Evolutionary conservation across 2,329 filamentous ascomycete genomes (phyloP), one percentile per base, ranked within the genome.

Genomic region (Colletotrichum sp.): DNA sequence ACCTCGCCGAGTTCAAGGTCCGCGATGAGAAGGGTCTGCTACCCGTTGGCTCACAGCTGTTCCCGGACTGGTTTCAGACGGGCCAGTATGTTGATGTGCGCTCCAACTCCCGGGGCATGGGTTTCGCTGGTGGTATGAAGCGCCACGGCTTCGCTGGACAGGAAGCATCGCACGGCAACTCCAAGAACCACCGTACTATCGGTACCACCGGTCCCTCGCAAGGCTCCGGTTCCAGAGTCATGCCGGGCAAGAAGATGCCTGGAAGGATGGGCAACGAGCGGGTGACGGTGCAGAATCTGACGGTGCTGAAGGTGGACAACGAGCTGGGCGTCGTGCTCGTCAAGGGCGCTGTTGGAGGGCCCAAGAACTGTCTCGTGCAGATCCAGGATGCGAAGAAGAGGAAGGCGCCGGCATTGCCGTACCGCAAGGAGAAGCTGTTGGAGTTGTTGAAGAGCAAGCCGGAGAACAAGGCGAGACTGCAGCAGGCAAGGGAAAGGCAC

Each of bases 61-160:
- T 91, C 77, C 95, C 97, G n/a, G 93, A 95, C 81, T 98, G 97
- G 95, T 99, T 99, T 87, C 90, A 93, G 81, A 91, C 93, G 82
- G 97, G 97, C 21, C 96, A 98, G 86, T 98, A 92, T 85, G 94
- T 99, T 76, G 97, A 99, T 87, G 93, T 95, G 70, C 91, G 93
- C 81, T 93, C 93, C 65, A 92, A 94, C 82, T 94, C 92, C 80
- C 92, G 95, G 83, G 97, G 97, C 69, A 96, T 95, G 91, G 97
- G 97, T 9, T 99, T 98, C 84, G 95, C 94, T 12, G 97, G 97
- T 90, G 97, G 95, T 79, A 99, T 99, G 97, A 99, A 99, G 92
- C 91, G 95, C 80, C 95, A 96, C 87, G 96, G 96, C 39, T 99
- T 97, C 86, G 85, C 89, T 34, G 97, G 97, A 81, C 97, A 99